Conservation (phyloP, 495 filamentous ascomycete species). For the Chaetomium fimeti region DNA sequence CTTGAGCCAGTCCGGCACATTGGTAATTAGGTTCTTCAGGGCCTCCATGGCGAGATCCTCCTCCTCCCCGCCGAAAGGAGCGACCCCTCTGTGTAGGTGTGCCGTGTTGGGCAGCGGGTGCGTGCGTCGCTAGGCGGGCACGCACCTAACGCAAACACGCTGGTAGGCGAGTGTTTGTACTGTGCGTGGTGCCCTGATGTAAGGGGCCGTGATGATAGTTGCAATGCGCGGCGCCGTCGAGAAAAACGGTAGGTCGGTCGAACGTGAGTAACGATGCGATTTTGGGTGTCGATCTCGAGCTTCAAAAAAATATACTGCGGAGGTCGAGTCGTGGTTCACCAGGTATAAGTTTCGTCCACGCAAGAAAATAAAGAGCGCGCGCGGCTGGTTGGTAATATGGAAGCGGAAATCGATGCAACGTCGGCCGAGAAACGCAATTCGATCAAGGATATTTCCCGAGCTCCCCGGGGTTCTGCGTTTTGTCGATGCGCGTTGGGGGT, state of each 20-base stretch:
- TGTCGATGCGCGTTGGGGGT: neutral
- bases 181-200: neutral
- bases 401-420: neutral
- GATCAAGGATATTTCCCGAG: neutral
- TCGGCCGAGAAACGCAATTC: neutral
- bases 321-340: neutral
- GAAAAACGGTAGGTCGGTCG: neutral
- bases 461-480: neutral
- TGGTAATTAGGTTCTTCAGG: conserved; percentile 60
- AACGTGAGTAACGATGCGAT: neutral
- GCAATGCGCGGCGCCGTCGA: neutral
- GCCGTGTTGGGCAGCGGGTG: conserved; percentile 33
- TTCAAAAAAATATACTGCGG: neutral
- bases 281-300: conserved; percentile 4
- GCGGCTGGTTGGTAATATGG: neutral
- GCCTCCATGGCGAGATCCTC: conserved; percentile 57
- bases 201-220: neutral
- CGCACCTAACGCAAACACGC: conserved; percentile 23
- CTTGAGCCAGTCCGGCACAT: conserved; percentile 65
- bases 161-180: neutral
- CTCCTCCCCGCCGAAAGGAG: conserved; percentile 31
- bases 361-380: neutral
- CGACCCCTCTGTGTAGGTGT: conserved; percentile 9
- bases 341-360: neutral
- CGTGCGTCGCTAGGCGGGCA: conserved; percentile 34